Conservation (phyloP, 202 grass and related monocot species). For the Hordeum pubiflorum region DNA sequence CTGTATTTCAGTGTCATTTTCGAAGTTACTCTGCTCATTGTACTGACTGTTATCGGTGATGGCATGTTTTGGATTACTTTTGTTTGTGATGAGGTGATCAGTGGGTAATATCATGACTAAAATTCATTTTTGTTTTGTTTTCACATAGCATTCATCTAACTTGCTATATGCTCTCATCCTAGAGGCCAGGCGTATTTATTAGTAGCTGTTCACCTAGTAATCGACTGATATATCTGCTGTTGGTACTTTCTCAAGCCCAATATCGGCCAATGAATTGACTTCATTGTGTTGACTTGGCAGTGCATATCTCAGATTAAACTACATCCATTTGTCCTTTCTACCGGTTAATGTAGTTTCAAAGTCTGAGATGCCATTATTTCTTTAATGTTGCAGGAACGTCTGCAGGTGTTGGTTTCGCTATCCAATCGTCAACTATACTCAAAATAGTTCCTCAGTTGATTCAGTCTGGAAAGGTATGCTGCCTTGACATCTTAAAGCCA, state of each 20-base stretch:
- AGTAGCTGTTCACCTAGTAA: not conserved
- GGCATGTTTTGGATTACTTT: constrained; percentile 1
- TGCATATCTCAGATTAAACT: constrained; percentile 5
- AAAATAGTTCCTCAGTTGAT: constrained; percentile 92
- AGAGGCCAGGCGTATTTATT: not conserved
- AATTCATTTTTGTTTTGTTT: not conserved
- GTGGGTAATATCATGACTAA: constrained; percentile 6
- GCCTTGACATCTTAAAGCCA: constrained; percentile 3
- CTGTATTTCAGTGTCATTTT: constrained; percentile 9
- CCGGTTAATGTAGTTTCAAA: not conserved
- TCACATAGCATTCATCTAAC: not conserved
- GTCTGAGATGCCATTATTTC: constrained; percentile 15
- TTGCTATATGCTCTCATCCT: constrained; percentile 1
- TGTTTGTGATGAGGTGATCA: not conserved
- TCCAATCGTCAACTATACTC: constrained; percentile 87
- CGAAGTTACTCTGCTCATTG: not conserved
- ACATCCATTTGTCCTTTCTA: not conserved
- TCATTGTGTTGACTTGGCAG: not conserved
- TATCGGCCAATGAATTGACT: not conserved
- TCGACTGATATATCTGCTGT: not conserved
- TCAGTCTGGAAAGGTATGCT: constrained; percentile 84
- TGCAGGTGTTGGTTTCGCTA: constrained; percentile 86
- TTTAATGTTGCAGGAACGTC: constrained; percentile 63
- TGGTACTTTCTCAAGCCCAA: not conserved
- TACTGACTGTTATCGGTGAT: not conserved